Conservation (phyloP, 345 rosid species). For the Populus ilicifolia region DNA sequence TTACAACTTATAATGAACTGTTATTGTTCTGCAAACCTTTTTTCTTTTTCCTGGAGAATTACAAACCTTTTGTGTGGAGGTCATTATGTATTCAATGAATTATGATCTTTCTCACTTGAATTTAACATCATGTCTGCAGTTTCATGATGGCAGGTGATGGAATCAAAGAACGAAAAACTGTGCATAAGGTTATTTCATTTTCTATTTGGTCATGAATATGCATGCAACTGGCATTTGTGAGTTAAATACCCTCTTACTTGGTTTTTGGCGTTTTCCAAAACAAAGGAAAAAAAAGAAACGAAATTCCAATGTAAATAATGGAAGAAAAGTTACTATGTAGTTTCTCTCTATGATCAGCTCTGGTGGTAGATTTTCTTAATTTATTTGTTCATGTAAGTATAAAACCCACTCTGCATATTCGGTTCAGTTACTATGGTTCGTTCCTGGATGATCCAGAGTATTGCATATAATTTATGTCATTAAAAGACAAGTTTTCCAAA, state of each 20-base stretch:
- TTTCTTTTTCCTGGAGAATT: neutral
- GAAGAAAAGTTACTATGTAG: neutral
- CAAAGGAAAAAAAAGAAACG: neutral
- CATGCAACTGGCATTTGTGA: neutral
- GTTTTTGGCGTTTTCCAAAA: neutral
- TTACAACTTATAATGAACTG: neutral
- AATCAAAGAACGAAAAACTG: slow-evolving; percentile 46
- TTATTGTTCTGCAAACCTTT: neutral
- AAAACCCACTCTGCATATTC: neutral
- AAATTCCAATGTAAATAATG: neutral
- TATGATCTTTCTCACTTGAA: too few relatives aligned
- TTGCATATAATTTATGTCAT: too few relatives aligned
- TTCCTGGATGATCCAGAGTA: neutral
- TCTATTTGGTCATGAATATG: neutral
- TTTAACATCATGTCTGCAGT: slow-evolving; percentile 32
- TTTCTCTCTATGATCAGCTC: neutral
- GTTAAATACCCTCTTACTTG: neutral
- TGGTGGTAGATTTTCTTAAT: neutral
- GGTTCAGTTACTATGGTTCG: too few relatives aligned
- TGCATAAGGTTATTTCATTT: slow-evolving; percentile 52
- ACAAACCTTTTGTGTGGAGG: too few relatives aligned
- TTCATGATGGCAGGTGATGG: slow-evolving; percentile 94
- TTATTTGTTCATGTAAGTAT: neutral
- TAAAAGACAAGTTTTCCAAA: too few relatives aligned
- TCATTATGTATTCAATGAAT: too few relatives aligned